Conservation (phyloP, 352 stramenopile species). For the Pythium rhizo-oryzae region DNA sequence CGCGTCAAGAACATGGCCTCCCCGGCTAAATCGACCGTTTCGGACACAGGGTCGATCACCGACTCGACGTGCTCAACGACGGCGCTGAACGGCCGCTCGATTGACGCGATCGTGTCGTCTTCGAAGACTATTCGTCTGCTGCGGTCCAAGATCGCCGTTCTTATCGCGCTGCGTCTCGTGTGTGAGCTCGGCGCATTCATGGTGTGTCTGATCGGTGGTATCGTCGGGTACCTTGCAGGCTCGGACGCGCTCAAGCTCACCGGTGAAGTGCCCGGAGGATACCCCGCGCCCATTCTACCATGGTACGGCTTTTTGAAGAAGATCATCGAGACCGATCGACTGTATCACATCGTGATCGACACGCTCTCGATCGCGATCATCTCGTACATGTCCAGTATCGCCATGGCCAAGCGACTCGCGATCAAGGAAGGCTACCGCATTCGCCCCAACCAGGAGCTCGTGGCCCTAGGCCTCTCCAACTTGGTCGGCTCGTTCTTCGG, state of each 20-base stretch:
- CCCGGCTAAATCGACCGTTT: constrained; percentile 44
- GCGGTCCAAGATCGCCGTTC: constrained; percentile 47
- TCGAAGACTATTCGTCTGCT: constrained; percentile 46
- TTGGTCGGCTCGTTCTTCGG: constrained; percentile 86
- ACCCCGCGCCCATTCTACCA: constrained; percentile 50
- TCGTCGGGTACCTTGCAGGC: constrained; percentile 47
- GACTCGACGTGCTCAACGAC: constrained; percentile 59
- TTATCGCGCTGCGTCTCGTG: constrained; percentile 47
- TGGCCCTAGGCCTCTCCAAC: constrained; percentile 87
- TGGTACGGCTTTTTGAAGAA: constrained; percentile 57
- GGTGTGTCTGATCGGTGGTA: constrained; percentile 72
- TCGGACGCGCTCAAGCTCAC: constrained; percentile 66
- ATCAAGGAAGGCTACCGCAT: constrained; percentile 80
- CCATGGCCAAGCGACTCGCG: constrained; percentile 86
- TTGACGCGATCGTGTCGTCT: constrained; percentile 34
- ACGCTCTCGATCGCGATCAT: constrained; percentile 84
- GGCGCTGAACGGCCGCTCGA: constrained; percentile 41
- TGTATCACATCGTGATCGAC: constrained; percentile 66
- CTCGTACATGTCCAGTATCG: constrained; percentile 91
- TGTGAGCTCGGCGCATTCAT: constrained; percentile 68
- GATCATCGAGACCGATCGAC: constrained; percentile 47
- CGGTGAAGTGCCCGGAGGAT: constrained; percentile 64
- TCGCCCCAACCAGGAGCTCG: constrained; percentile 79
- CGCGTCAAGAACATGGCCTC: constrained; percentile 48
- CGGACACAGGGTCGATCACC: constrained; percentile 33